These are phyloP conservation scores for Starmerella bombicola DNA, from an alignment of 805 yeast genomes.

Conservation along the genomic window DNA sequence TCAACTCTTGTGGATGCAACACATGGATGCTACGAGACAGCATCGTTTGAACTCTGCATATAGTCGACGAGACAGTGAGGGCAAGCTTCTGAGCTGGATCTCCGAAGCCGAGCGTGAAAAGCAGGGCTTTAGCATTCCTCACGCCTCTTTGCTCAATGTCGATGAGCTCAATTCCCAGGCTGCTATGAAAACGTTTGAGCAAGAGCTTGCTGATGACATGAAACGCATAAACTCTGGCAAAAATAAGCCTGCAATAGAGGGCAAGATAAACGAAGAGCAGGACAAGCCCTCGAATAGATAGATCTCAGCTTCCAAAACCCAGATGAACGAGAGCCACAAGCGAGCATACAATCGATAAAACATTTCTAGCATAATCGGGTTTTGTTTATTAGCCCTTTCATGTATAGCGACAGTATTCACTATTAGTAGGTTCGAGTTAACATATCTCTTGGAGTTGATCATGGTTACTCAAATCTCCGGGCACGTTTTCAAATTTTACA, in stretches of 20 bases:
- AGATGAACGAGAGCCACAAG: no score
- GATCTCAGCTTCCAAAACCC: no score
- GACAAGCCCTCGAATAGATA: no score
- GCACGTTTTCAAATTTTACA: no score
- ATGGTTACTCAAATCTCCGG: no score
- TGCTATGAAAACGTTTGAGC: conserved; percentile 16
- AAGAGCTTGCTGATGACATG: conserved; percentile 14
- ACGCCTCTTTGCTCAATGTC: conserved; percentile 27
- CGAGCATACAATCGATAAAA: no score
- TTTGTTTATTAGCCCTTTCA: no score
- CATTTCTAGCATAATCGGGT: no score
- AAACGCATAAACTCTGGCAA: conserved; percentile 2
- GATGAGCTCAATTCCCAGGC: conserved; percentile 15
- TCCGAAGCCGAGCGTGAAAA: conserved; percentile 21
- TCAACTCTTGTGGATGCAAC: conserved; percentile 32
- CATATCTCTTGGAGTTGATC: no score
- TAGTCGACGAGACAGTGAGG: conserved; percentile 19
- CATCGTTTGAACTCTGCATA: conserved; percentile 21
- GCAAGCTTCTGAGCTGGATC: conserved; percentile 23
- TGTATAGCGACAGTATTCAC: no score
- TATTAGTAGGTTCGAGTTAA: no score
- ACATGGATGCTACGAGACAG: conserved; percentile 23
- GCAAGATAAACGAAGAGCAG: not conserved
- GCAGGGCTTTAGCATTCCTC: conserved; percentile 23
- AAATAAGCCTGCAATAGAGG: not conserved